Conservation (phyloP, 2,329 filamentous ascomycete genomes). For the Xylaria sp. region DNA sequence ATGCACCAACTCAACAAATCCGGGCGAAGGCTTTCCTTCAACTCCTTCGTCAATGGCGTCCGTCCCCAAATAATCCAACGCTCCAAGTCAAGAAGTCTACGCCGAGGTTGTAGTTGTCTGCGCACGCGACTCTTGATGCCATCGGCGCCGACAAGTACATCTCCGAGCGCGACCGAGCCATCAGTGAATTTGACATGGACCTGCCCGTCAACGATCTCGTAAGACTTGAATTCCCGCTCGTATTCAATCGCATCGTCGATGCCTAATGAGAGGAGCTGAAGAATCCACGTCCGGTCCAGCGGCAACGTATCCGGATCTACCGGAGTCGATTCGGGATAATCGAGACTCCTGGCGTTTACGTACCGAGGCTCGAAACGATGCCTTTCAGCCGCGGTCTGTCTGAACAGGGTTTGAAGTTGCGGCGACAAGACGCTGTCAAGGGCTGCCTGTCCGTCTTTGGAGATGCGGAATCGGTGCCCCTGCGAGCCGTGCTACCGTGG, state of each 20-base stretch:
- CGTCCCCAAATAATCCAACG: conserved; percentile 51
- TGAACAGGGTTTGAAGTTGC: conserved; percentile 40
- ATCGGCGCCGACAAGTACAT: conserved; percentile 49
- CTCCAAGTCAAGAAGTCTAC: conserved; percentile 47
- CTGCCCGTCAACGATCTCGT: conserved; percentile 39
- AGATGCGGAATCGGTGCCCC: conserved; percentile 50
- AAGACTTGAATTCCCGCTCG: conserved; percentile 48
- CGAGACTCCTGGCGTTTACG: conserved; percentile 43
- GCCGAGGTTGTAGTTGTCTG: conserved; percentile 47
- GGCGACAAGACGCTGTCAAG: conserved; percentile 45
- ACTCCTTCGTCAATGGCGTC: conserved; percentile 43
- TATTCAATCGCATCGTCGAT: conserved; percentile 48
- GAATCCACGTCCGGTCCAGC: conserved; percentile 50
- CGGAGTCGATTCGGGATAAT: conserved; percentile 38
- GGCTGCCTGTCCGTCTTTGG: conserved; percentile 42
- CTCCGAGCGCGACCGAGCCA: conserved; percentile 44
- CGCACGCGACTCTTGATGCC: conserved; percentile 49
- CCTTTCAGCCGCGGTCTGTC: conserved; percentile 40
- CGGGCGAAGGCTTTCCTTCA: conserved; percentile 36
- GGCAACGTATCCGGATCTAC: conserved; percentile 40
- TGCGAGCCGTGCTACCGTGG: conserved; percentile 41
- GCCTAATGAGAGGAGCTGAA: conserved; percentile 42
- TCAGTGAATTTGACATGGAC: conserved; percentile 45
- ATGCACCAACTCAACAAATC: conserved; percentile 49
- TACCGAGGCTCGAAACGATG: conserved; percentile 45